phyloP scores from a whole-genome alignment of 2,329 filamentous ascomycete species.

The Pestalotiopsis sp. region DNA sequence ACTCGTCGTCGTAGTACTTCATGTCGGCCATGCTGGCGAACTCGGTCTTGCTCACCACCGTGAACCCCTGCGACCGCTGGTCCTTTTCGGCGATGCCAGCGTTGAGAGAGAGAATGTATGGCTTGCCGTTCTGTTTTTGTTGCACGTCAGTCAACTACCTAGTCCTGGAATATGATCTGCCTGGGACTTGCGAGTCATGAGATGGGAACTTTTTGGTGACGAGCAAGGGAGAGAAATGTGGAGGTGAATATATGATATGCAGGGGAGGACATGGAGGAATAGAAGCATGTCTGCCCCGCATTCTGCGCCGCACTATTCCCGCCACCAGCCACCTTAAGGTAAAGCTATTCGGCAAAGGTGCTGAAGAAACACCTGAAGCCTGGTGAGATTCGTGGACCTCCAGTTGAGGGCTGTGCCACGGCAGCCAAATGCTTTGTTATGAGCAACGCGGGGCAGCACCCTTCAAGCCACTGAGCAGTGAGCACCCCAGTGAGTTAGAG shows the following conservation, averaged over 20 bases:
- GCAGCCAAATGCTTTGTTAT: background rate
- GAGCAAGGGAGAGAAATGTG: background rate
- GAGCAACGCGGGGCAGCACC: too few species aligned
- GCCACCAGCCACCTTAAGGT: too few species aligned
- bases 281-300: background rate
- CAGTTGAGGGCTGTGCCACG: background rate
- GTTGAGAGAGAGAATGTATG: slow-evolving; percentile 64
- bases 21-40: slow-evolving; percentile 58
- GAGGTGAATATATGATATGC: background rate
- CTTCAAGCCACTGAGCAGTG: too few species aligned
- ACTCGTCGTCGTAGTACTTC: slow-evolving; percentile 55
- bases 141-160: background rate
- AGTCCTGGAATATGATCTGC: background rate
- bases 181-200: background rate
- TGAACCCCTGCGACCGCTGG: slow-evolving; percentile 55
- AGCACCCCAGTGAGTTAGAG: too few species aligned
- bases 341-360: background rate
- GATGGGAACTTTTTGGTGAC: background rate
- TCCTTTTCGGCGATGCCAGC: slow-evolving; percentile 53
- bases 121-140: slow-evolving; percentile 63
- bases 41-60: slow-evolving; percentile 51
- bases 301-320: background rate
- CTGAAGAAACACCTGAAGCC: background rate
- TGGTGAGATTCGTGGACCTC: background rate
- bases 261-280: background rate